Conservation (phyloP, 768 basidiomycete genomes). For the Sarcodon aspratus region DNA sequence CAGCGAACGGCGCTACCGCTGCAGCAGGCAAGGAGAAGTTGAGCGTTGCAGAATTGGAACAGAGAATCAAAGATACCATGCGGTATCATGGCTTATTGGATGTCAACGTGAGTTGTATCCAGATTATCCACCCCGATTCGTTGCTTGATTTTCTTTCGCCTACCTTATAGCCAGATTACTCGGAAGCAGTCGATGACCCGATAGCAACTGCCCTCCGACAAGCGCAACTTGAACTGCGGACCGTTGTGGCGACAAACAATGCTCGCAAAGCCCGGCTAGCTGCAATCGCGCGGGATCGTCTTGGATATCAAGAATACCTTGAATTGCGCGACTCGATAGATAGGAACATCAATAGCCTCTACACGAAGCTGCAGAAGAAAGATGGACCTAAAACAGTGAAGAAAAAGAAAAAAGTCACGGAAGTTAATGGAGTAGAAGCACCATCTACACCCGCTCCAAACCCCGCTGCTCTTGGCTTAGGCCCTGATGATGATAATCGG, state of each 20-base stretch:
- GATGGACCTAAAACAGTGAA: slow-evolving; percentile 55
- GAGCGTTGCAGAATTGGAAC: slow-evolving; percentile 73
- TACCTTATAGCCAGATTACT: slow-evolving; percentile 50
- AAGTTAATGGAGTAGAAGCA: not conserved
- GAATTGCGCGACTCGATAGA: slow-evolving; percentile 80
- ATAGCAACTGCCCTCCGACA: slow-evolving; percentile 85
- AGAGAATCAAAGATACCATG: slow-evolving; percentile 64
- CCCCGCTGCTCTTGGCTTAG: slow-evolving; percentile 62
- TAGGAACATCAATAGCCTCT: slow-evolving; percentile 66
- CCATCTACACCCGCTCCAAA: slow-evolving; percentile 40
- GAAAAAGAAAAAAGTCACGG: slow-evolving; percentile 58
- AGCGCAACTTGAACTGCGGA: slow-evolving; percentile 72
- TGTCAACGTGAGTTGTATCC: slow-evolving; percentile 44
- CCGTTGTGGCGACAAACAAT: slow-evolving; percentile 75
- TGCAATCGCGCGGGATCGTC: slow-evolving; percentile 69
- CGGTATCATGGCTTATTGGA: slow-evolving; percentile 64
- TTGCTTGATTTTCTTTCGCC: not conserved
- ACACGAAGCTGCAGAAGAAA: slow-evolving; percentile 75
- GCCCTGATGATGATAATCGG: slow-evolving; percentile 52
- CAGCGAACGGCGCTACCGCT: slow-evolving; percentile 62
- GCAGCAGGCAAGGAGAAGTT: slow-evolving; percentile 70
- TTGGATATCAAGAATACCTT: slow-evolving; percentile 88
- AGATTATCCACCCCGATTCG: not conserved
- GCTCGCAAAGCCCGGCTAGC: slow-evolving; percentile 65
- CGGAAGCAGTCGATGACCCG: slow-evolving; percentile 83